Evolutionary conservation across 208 protist species (phyloP).

Genomic region (Trypanosoma cruzi): DNA sequence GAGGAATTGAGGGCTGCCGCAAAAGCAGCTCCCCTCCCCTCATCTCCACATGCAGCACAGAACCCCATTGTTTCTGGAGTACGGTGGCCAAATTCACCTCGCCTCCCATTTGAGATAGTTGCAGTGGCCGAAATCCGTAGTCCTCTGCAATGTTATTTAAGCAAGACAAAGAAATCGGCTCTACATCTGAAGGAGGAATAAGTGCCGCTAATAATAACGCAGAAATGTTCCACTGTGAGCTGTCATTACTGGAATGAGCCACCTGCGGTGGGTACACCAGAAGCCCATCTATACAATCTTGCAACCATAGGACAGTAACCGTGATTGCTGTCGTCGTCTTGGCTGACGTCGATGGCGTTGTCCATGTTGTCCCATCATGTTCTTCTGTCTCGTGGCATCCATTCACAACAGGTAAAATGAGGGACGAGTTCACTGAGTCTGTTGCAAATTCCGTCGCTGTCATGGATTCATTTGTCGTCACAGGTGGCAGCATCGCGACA

Average conservation of each 20-base stretch:
- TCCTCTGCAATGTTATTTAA: conserved; percentile 26
- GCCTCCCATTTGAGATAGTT: neutral
- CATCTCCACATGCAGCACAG: conserved; percentile 14
- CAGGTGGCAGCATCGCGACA: neutral
- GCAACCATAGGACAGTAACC: conserved; percentile 25
- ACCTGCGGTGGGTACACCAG: conserved; percentile 28
- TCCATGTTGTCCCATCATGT: neutral
- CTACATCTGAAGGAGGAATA: conserved; percentile 24
- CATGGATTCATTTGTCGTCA: neutral
- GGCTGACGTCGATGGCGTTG: neutral
- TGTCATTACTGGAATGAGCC: conserved; percentile 21
- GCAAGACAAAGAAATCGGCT: conserved; percentile 20
- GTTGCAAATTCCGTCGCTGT: neutral
- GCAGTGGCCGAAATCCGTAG: conserved; percentile 18
- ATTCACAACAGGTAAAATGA: neutral
- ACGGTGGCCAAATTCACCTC: conserved; percentile 11
- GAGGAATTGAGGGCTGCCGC: neutral
- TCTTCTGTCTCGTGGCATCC: neutral
- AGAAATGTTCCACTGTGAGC: conserved; percentile 23
- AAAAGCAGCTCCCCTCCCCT: conserved; percentile 16
- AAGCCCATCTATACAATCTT: conserved; percentile 28
- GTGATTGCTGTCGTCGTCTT: conserved; percentile 3
- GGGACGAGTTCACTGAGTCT: neutral
- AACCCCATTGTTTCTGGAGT: conserved; percentile 26
- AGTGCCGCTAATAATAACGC: conserved; percentile 23